A percentile compares a stretch with the other conserved stretches of the same genome.
phyloP scores from a whole-genome alignment of 805 yeast genomes.

The Helenozyma baotianmanensis region DNA sequence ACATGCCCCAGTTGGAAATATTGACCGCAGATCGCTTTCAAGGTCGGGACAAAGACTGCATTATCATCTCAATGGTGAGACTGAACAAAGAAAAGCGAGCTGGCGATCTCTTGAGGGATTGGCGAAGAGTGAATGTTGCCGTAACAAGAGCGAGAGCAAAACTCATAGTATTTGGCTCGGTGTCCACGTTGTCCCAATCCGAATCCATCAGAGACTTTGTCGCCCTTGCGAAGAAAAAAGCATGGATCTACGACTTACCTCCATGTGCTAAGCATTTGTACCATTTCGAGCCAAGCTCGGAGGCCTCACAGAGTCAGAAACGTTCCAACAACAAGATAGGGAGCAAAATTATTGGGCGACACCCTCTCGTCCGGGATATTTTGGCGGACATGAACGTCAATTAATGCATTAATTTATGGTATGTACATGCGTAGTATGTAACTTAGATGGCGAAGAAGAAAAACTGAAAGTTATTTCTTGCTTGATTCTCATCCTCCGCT shows the following conservation, averaged over 20 bases:
- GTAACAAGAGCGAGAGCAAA: conserved; percentile 87
- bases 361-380: conserved; percentile 25
- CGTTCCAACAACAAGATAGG: conserved; percentile 3
- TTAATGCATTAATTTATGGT: too few species aligned
- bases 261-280: conserved; percentile 37
- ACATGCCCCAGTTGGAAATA: conserved; percentile 54
- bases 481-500: conserved; percentile 5
- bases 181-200: conserved; percentile 50
- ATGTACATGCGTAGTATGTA: too few species aligned
- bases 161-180: conserved; percentile 78
- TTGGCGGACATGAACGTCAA: conserved; percentile 22
- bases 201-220: conserved; percentile 57
- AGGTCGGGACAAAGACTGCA: conserved; percentile 91
- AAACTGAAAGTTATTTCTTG: conserved; percentile 1
- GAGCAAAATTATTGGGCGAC: conserved; percentile 14
- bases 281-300: conserved; percentile 16
- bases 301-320: conserved; percentile 1
- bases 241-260: conserved; percentile 65
- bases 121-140: conserved; percentile 93
- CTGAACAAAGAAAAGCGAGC: conserved; percentile 62
- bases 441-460: conserved; percentile 34
- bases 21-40: conserved; percentile 95
- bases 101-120: conserved; percentile 78
- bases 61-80: conserved; percentile 84
- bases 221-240: conserved; percentile 46